phyloP scores from a whole-genome alignment of 106 monocot genomes.

The Allium cepa region DNA sequence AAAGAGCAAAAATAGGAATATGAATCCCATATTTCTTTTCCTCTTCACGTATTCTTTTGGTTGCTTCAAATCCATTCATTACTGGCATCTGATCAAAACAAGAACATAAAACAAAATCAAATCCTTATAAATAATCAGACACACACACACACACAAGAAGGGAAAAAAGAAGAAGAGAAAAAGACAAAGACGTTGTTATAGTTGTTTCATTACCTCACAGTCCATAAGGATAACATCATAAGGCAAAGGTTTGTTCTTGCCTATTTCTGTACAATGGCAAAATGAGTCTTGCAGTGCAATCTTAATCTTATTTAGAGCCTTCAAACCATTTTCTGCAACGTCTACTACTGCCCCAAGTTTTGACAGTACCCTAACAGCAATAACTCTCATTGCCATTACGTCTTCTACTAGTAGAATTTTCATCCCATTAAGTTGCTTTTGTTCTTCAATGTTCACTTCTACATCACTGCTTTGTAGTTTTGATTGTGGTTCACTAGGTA shows the following conservation, averaged over 20 bases:
- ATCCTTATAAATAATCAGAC: neutral
- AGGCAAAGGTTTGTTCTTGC: neutral
- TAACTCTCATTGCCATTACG: slow-evolving; percentile 7
- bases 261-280: slow-evolving; percentile 4
- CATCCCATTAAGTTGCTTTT: slow-evolving; percentile 38
- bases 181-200: too few relatives aligned
- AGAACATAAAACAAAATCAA: neutral
- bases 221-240: slow-evolving; percentile 57
- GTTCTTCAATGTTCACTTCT: neutral
- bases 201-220: slow-evolving; percentile 54
- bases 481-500: neutral
- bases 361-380: slow-evolving; percentile 22
- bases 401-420: slow-evolving; percentile 67
- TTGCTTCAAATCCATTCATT: slow-evolving; percentile 91
- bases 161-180: neutral
- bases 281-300: slow-evolving; percentile 15
- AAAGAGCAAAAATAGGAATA: slow-evolving; percentile 69
- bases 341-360: slow-evolving; percentile 49
- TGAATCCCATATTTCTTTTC: slow-evolving; percentile 56
- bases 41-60: slow-evolving; percentile 48
- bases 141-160: neutral
- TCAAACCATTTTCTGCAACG: slow-evolving; percentile 46
- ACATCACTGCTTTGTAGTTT: neutral
- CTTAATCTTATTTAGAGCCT: slow-evolving; percentile 39
- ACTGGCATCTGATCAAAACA: slow-evolving; percentile 57